Evolutionary conservation across 2,329 filamentous ascomycete genomes (phyloP), one percentile per base, ranked within the genome.

Genomic region (Fusarium dimerum): DNA sequence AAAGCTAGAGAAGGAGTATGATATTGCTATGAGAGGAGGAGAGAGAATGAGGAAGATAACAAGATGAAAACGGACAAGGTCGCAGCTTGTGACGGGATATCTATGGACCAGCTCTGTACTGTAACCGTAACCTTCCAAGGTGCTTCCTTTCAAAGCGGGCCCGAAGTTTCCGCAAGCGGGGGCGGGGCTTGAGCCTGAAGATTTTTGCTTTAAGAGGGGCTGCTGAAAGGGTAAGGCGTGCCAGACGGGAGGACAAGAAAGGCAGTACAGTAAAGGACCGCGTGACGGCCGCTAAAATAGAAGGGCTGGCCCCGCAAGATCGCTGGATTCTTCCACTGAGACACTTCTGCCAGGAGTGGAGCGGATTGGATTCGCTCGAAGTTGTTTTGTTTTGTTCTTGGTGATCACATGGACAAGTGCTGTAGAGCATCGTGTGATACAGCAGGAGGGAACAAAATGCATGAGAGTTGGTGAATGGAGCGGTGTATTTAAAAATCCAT

Each of bases 111-210:
- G 43, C 20, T 26, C 20, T 26, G 20, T 26, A 26, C 20, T 7
- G 20, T 26, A 26, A 26, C 20, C 20, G 20, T 26, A 26, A 26
- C 20, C 20, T 26, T 26, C 20, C 20, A 26, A 7, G 20, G 20
- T 26, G 20, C 20, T 36, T 36, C 32, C 32, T 36, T 36, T 15
- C 5, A 36, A 36, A 49, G 56, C 51, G 56, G 46, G 54, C 52
- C 55, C 61, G 61, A 58, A 59, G 53, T 47, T 54, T 52, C 61
- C 61, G 60, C 7, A 40, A 47, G 57, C 57, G 57, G 57, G 57
- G 57, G 57, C 48, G 54, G 57, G 57, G 32, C 32, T 36, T 15
- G 44, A 12, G 43, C 30, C 30, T 26, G 20, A 26, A 26, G 20
- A 26, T 26, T 26, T 26, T 26, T 26, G 20, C 20, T 26, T 4